Evolutionary conservation across 2,329 filamentous ascomycete species (phyloP), one percentile per base, ranked within the genome.

Genomic region (Alternaria sp.): DNA sequence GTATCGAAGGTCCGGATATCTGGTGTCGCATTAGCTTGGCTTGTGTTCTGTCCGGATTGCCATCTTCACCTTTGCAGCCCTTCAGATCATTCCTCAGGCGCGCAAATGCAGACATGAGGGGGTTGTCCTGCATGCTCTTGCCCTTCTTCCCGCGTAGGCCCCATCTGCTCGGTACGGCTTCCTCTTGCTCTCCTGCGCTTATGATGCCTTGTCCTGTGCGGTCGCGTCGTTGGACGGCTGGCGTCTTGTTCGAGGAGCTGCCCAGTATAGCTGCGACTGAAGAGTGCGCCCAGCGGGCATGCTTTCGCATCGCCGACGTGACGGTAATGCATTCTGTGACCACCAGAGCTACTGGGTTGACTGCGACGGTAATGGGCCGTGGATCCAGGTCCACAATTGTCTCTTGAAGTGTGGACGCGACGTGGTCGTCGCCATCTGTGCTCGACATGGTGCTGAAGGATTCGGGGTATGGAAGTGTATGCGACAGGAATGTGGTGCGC

Each of bases 251-350:
- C 54, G 85, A 82, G 36, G 83, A 84, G 66, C 93, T 93, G 51
- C 95, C 95, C 32, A 99, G 85, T 62, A 99, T 99, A 54, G 94
- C 94, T 38, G 95, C 93, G 44, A 99, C 95, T 5, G 94, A 97
- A 12, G 94, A 97, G 78, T 98, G 94, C 48, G 93, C 93, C 85
- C 94, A 98, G 67, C 95, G 91, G 66, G 93, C 91, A 86, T 97
- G 91, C 82, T 99, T 99, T 75, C 96, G 94, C 87, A 99, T 97
- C 62, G 94, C 93, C 64, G 94, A 97, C 14, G 95, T 98, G 81
- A 99, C 94, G 46, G 94, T 94, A 76, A 98, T 98, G 80, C 95
- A 99, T 89, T 99, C 95, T 80, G 94, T 97, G 65, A 96, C 97
- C 67, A 99, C 93, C 71, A 99, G 84, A 49, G 93, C 94, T 58